Evolutionary conservation across 306 rosid species (phyloP).

Genomic region (Biancaea sappan): DNA sequence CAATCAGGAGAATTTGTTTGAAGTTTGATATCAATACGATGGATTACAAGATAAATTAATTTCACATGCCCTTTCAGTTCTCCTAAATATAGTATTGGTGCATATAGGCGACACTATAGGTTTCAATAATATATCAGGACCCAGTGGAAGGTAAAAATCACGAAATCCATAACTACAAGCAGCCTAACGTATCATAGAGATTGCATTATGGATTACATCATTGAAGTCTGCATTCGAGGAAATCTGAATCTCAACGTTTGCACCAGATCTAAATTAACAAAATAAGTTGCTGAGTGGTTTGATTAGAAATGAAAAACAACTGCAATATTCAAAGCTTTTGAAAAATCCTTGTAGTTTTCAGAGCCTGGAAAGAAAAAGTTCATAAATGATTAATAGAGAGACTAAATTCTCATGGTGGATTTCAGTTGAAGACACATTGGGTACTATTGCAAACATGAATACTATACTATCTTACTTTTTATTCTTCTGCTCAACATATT

Average conservation of each 20-base stretch:
- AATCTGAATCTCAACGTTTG: background rate
- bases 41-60: background rate
- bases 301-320: background rate
- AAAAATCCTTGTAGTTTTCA: background rate
- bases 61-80: constrained; percentile 23
- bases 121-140: background rate
- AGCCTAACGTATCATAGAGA: background rate
- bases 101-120: background rate
- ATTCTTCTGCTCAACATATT: constrained; percentile 14
- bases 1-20: constrained; percentile 26
- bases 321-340: background rate
- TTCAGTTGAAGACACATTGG: constrained; percentile 1
- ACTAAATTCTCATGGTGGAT: background rate
- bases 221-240: background rate
- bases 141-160: background rate
- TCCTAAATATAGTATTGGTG: constrained; percentile 19
- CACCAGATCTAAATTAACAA: background rate
- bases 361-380: constrained; percentile 14
- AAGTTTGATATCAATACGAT: constrained; percentile 23
- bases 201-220: background rate
- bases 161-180: background rate
- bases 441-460: background rate
- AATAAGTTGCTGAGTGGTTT: background rate
- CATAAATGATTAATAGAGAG: constrained; percentile 17
- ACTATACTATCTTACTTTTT: constrained; percentile 3